Conservation (phyloP, 345 rosid genomes). For the Angophora floribunda region DNA sequence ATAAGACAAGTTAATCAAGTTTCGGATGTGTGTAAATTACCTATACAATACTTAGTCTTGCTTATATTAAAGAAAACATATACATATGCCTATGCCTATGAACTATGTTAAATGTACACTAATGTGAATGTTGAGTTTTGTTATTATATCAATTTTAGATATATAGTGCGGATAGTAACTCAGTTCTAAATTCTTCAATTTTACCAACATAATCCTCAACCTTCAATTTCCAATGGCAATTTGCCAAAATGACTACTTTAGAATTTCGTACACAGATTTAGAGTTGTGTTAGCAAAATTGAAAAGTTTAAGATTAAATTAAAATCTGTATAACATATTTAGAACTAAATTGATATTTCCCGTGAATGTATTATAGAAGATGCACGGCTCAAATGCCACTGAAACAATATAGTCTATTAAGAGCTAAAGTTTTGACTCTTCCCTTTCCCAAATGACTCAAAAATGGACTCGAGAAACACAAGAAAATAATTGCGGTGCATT, state of each 20-base stretch:
- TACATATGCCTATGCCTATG: not conserved
- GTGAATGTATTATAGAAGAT: not conserved
- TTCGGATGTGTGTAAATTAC: not conserved
- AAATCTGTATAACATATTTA: no score
- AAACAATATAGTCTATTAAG: no score
- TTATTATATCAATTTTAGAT: no score
- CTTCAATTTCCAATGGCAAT: not conserved
- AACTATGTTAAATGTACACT: not conserved
- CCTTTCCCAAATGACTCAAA: not conserved
- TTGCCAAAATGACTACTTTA: accelerated
- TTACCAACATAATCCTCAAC: not conserved
- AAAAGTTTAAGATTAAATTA: not conserved
- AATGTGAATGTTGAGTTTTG: not conserved
- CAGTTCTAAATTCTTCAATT: not conserved
- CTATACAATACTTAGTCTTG: not conserved
- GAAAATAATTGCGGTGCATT: not conserved
- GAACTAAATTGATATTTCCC: not conserved
- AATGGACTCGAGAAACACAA: not conserved
- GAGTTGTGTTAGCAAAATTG: not conserved
- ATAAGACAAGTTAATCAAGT: not conserved
- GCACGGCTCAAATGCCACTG: not conserved
- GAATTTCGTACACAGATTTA: accelerated
- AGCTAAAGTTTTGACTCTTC: not conserved
- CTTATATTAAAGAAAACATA: not conserved
- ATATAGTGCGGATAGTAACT: not conserved